Conservation (phyloP, 176 grass and related monocot species). For the Aegilops longissima region DNA sequence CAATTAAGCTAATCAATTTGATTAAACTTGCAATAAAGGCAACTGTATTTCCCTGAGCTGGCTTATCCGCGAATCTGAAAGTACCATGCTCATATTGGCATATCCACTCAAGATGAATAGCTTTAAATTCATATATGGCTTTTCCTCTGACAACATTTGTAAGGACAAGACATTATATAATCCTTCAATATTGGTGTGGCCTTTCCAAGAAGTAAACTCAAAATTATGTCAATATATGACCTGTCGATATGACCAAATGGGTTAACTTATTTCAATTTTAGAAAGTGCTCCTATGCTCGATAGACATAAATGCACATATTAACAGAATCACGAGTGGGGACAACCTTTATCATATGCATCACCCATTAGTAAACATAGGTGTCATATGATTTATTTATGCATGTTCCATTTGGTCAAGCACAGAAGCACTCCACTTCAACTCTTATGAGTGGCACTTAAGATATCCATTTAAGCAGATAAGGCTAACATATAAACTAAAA, state of each 20-base stretch:
- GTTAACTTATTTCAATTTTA: conserved; percentile 21
- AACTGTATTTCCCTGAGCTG: not conserved
- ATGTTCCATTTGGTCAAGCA: conserved; percentile 2
- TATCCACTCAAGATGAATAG: not conserved
- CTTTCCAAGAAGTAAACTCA: not conserved
- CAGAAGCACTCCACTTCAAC: not conserved
- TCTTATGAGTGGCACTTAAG: not conserved
- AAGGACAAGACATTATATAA: not conserved
- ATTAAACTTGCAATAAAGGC: not conserved
- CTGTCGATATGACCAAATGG: not conserved
- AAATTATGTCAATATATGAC: not conserved
- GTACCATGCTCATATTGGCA: not conserved
- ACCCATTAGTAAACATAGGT: not conserved
- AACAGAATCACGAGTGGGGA: not conserved
- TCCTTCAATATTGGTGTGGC: not conserved
- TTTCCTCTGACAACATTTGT: not conserved
- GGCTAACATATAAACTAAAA: conserved; percentile 14
- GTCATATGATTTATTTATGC: not conserved
- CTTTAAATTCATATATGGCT: not conserved
- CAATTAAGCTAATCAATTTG: conserved; percentile 19
- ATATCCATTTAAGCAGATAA: not conserved
- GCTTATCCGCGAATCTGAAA: not conserved
- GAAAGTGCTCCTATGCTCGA: not conserved
- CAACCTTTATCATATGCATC: not conserved
- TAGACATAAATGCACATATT: not conserved